These are phyloP conservation scores for Talaromyces verruculosus DNA, from an alignment of 2,329 filamentous ascomycete species.

Conservation along the genomic window DNA sequence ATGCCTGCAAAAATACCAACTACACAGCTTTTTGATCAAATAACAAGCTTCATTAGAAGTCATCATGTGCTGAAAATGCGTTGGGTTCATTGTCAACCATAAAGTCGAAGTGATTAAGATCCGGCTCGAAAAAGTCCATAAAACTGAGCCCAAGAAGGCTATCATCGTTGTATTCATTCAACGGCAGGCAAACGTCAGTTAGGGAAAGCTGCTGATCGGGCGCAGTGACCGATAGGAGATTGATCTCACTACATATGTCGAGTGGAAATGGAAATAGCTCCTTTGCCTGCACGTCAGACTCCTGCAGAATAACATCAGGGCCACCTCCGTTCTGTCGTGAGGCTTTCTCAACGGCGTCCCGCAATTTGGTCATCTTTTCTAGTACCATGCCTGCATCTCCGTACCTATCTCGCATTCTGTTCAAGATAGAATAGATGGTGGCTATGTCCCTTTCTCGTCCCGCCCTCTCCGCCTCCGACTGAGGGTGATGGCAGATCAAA, in stretches of 20 bases:
- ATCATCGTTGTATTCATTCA: neutral
- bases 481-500: constrained; percentile 9
- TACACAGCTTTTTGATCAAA: neutral
- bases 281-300: neutral
- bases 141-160: constrained; percentile 1
- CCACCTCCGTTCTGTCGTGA: neutral
- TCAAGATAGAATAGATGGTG: constrained; percentile 12
- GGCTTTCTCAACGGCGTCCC: neutral
- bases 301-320: neutral
- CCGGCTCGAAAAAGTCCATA: constrained; percentile 13
- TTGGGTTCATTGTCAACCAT: neutral
- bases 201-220: neutral
- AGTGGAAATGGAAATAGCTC: constrained; percentile 12
- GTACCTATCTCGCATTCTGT: constrained; percentile 15
- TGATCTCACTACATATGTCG: constrained; percentile 2
- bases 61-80: neutral
- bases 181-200: neutral
- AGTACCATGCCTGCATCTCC: constrained; percentile 16
- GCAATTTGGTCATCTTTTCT: constrained; percentile 13
- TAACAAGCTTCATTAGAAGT: neutral
- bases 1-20: neutral
- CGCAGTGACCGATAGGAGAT: neutral
- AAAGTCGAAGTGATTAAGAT: neutral
- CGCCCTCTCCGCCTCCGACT: neutral
- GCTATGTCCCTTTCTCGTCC: neutral